Evolutionary conservation across 1,284 basidiomycete genomes (phyloP), one percentile per base, ranked within the genome.

Genomic region (Cutaneotrichosporon cutaneum): DNA sequence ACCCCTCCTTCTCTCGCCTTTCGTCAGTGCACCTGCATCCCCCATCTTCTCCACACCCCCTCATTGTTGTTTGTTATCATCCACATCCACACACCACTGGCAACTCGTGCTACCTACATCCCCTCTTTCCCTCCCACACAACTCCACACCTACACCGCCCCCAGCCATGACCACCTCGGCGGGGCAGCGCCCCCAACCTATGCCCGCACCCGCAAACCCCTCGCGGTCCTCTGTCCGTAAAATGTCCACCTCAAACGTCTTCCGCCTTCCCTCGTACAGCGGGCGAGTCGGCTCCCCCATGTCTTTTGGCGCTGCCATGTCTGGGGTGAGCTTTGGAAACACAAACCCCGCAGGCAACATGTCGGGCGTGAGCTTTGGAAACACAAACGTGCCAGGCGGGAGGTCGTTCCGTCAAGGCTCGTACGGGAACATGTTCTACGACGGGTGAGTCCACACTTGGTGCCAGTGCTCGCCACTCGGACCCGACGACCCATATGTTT

Each of bases 231-330:
- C 47, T n/a, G 11, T 26, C 18, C 62, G 65, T 4, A 67, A 67
- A 51, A 59, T 58, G 62, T 62, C 62, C 50, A 53, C 56, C 22
- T 59, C 61, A 13, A 36, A 58, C 33, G 54, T 59, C 18, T 59
- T 63, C 44, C 61, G 61, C 7, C 27, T 63, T 3, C 56, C 61
- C 9, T 30, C 42, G 11, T 59, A 51, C 24, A 5, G 21, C 11
- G 39, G 52, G 27, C 56, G 69, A 22, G 66, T 65, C 44, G 73
- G 64, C 45, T 75, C 74, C 22, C 76, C 76, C 14, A 72, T 75
- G 68, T 75, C 73, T 26, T 77, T 76, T 62, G 72, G 73, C 27
- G 71, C 66, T n/a, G 71, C 68, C 48, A 77, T 77, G 76, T 71
- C 72, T 0, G 76, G 76, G 1, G 70, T 77, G 48, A 75, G 72